Percentiles rank a stretch among this genome's conserved stretches.
Evolutionary conservation across 495 filamentous ascomycete species (phyloP).

Genomic region (Aspergillus asperescens): DNA sequence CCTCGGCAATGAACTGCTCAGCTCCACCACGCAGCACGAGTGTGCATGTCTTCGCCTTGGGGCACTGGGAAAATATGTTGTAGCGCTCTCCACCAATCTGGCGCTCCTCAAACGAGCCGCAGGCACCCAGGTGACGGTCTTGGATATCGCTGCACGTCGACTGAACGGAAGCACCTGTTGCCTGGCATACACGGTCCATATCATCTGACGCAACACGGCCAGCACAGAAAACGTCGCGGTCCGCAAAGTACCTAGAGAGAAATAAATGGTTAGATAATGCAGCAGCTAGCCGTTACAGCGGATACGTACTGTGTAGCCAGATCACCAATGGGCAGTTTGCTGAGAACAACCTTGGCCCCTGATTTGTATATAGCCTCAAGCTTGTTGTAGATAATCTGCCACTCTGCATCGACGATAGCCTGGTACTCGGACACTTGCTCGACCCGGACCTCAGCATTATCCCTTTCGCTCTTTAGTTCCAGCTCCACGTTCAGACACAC

Average conservation of each 20-base stretch:
- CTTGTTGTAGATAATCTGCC: constrained; percentile 99
- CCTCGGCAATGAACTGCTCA: constrained; percentile 98
- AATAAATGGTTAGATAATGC: constrained; percentile 10
- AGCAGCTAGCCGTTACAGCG: neutral
- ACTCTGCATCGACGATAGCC: constrained; percentile 97
- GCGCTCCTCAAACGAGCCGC: constrained; percentile 85
- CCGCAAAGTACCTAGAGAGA: constrained; percentile 71
- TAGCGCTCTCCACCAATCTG: constrained; percentile 96
- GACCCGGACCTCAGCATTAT: constrained; percentile 96
- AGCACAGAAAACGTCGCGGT: constrained; percentile 97
- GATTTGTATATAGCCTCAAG: constrained; percentile 89
- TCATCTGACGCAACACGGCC: constrained; percentile 90
- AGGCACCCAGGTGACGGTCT: constrained; percentile 83
- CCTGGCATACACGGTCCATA: constrained; percentile 92
- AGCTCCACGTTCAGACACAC: constrained; percentile 96
- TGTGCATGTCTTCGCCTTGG: constrained; percentile 92
- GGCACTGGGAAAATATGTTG: constrained; percentile 97
- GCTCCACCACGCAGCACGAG: constrained; percentile 91
- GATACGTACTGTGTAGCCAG: constrained; percentile 80
- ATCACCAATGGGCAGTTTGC: constrained; percentile 96
- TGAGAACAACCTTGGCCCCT: constrained; percentile 92
- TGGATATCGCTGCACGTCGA: constrained; percentile 96
- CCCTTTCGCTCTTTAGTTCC: constrained; percentile 96
- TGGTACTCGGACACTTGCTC: constrained; percentile 99
- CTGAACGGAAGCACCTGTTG: constrained; percentile 85